Percentiles rank a stretch among this genome's conserved stretches.
These are phyloP conservation scores for Dryas integrifolia DNA, from an alignment of 331 rosid species.

Conservation along the genomic window DNA sequence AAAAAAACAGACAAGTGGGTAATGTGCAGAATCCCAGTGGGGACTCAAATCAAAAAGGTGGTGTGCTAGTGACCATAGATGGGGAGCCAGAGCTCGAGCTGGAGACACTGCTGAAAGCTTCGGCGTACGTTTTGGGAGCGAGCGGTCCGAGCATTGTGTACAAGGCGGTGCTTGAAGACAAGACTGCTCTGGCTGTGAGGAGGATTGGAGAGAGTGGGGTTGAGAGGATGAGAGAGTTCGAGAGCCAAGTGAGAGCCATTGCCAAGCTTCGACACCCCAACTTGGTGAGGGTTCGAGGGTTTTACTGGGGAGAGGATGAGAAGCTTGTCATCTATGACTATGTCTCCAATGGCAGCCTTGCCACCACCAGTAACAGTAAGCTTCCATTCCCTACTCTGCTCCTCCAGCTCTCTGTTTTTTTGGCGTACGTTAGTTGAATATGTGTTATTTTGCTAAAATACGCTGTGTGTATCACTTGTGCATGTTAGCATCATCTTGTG, in stretches of 20 bases:
- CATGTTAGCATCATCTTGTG: not conserved
- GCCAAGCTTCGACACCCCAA: conserved; percentile 72
- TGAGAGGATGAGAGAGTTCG: conserved; percentile 70
- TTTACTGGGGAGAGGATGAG: conserved; percentile 77
- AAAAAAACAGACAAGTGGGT: not conserved
- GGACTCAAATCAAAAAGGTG: conserved; percentile 25
- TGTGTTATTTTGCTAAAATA: conserved; percentile 2
- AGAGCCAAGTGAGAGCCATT: conserved; percentile 55
- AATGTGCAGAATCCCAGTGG: not conserved
- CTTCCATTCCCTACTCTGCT: not conserved
- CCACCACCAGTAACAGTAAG: conserved; percentile 56
- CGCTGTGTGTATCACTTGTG: not conserved
- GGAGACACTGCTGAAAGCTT: conserved; percentile 75
- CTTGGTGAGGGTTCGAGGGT: conserved; percentile 70
- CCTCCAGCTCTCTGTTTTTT: not conserved
- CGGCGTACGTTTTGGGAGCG: conserved; percentile 73
- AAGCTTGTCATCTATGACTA: conserved; percentile 75
- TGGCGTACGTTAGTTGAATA: not conserved
- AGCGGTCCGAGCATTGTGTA: conserved; percentile 68
- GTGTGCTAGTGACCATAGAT: conserved; percentile 59
- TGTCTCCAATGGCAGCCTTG: conserved; percentile 66
- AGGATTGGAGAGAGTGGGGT: conserved; percentile 65
- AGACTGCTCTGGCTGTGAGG: conserved; percentile 70
- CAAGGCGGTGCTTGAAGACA: conserved; percentile 81
- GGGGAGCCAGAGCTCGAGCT: conserved; percentile 64